Conservation (phyloP, 1,139 yeast genomes). For the Yarrowia galli region DNA sequence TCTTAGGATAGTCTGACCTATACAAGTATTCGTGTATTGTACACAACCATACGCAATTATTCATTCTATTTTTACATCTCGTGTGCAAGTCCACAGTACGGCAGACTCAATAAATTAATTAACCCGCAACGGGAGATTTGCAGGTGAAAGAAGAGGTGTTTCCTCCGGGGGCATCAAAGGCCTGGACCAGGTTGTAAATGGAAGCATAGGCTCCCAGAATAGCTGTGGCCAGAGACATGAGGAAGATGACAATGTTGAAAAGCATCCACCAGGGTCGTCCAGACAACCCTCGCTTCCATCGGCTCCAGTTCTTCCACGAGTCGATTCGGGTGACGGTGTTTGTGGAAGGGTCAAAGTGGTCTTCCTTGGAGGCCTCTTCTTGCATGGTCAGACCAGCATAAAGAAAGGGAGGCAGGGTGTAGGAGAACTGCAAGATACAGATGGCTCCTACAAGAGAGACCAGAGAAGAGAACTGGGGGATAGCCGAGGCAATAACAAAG, state of each 20-base stretch:
- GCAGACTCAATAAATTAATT: constrained; percentile 5
- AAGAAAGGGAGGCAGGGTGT: constrained; percentile 57
- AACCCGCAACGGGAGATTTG: constrained; percentile 34
- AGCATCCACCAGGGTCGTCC: constrained; percentile 45
- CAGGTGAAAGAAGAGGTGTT: constrained; percentile 34
- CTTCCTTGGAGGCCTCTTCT: constrained; percentile 51
- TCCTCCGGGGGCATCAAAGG: constrained; percentile 39
- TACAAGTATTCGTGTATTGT: too few species aligned
- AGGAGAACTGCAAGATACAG: constrained; percentile 57
- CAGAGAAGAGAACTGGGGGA: constrained; percentile 60
- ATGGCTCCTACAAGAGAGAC: constrained; percentile 61
- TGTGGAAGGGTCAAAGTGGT: constrained; percentile 50
- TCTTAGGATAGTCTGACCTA: too few species aligned
- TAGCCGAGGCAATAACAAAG: constrained; percentile 59
- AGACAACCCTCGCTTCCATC: constrained; percentile 51
- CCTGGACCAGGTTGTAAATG: constrained; percentile 41
- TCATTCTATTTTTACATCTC: neutral
- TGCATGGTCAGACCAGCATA: constrained; percentile 51
- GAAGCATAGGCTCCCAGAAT: constrained; percentile 53
- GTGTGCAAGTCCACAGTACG: neutral
- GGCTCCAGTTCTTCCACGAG: constrained; percentile 49
- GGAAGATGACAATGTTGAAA: constrained; percentile 49
- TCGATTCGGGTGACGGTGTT: constrained; percentile 50
- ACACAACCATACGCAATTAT: too few species aligned
- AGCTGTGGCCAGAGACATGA: constrained; percentile 54